phyloP scores from a whole-genome alignment of 2,329 filamentous ascomycete species.

The Aspergillus fischeri region DNA sequence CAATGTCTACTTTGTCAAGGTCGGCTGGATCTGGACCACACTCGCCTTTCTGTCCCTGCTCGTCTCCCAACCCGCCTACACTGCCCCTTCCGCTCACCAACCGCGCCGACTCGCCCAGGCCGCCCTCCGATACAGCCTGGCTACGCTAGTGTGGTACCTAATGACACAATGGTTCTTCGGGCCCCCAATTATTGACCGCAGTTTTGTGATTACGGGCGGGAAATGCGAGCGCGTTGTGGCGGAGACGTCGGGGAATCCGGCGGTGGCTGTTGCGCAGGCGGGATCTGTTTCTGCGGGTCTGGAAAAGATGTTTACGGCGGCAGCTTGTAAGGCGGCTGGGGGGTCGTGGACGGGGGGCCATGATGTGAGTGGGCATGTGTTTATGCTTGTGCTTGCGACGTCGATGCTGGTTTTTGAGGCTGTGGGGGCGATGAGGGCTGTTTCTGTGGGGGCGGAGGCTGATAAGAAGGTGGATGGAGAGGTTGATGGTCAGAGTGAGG shows the following conservation, averaged over 20 bases:
- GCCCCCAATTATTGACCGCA: slow-evolving; percentile 80
- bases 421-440: slow-evolving; percentile 47
- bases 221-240: slow-evolving; percentile 63
- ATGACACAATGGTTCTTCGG: slow-evolving; percentile 98
- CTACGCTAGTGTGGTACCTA: slow-evolving; percentile 76
- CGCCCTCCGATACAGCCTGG: slow-evolving; percentile 61
- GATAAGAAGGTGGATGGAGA: slow-evolving; percentile 27
- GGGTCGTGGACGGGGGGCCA: slow-evolving; percentile 90
- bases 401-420: slow-evolving; percentile 79
- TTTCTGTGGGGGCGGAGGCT: slow-evolving; percentile 46
- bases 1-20: slow-evolving; percentile 91
- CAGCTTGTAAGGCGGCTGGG: slow-evolving; percentile 76
- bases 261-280: slow-evolving; percentile 1
- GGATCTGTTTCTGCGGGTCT: slow-evolving; percentile 27
- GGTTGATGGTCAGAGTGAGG: neutral
- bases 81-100: slow-evolving; percentile 40
- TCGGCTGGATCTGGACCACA: slow-evolving; percentile 90
- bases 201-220: slow-evolving; percentile 84
- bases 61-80: slow-evolving; percentile 59
- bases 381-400: slow-evolving; percentile 81
- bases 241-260: slow-evolving; percentile 35
- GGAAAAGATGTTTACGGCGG: slow-evolving; percentile 61
- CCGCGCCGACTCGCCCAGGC: slow-evolving; percentile 55
- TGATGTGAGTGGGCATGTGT: slow-evolving; percentile 94
- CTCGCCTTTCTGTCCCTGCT: slow-evolving; percentile 67